Evolutionary conservation across 1,139 yeast species (phyloP).

Genomic region (Diutina ranongensis): DNA sequence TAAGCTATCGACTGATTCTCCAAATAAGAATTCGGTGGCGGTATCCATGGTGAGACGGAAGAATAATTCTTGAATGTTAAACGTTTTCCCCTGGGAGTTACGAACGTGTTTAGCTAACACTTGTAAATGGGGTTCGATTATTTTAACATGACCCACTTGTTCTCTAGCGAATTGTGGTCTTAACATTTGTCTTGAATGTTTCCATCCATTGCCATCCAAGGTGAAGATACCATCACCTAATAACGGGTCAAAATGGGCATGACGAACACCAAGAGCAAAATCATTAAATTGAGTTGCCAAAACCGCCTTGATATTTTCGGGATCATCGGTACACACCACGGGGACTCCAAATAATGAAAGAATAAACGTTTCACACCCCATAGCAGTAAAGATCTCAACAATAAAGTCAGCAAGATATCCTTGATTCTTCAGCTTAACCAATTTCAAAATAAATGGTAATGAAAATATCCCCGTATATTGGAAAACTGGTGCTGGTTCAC

Average conservation of each 20-base stretch:
- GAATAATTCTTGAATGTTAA: conserved; percentile 23
- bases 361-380: conserved; percentile 1
- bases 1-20: conserved; percentile 11
- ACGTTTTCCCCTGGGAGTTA: conserved; percentile 11
- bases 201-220: conserved; percentile 45
- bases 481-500: neutral
- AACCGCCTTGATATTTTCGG: conserved; percentile 6
- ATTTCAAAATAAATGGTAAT: neutral
- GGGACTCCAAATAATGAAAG: neutral
- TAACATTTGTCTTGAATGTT: conserved; percentile 44
- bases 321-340: conserved; percentile 4
- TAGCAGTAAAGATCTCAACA: neutral
- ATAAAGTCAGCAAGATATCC: conserved; percentile 2
- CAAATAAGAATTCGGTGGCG: conserved; percentile 12
- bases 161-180: conserved; percentile 50
- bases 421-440: conserved; percentile 3
- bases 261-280: conserved; percentile 6
- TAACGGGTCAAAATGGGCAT: conserved; percentile 5
- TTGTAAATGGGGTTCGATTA: conserved; percentile 37
- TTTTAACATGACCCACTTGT: conserved; percentile 38
- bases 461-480: conserved; percentile 2
- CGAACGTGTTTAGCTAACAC: conserved; percentile 23
- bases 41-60: conserved; percentile 11
- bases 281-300: conserved; percentile 6
- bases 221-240: conserved; percentile 6